Evolutionary conservation across 2,329 filamentous ascomycete species (phyloP).

Genomic region (Sporothrix euskadiensis): DNA sequence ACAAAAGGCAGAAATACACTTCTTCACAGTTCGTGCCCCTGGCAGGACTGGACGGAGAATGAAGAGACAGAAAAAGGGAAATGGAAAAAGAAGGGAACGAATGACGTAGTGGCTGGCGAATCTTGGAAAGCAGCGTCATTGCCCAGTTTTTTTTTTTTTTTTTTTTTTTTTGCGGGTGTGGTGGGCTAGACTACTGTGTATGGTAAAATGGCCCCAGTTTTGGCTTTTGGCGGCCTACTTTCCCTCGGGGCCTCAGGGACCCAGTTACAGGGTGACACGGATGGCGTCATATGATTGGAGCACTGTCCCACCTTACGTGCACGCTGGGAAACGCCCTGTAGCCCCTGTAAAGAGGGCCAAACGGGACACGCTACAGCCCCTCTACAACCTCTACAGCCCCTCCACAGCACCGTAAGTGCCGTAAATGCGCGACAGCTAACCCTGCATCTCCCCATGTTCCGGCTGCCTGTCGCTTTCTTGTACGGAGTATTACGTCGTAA

Average conservation of each 20-base stretch:
- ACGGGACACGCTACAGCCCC: background rate
- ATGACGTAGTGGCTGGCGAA: slow-evolving; percentile 21
- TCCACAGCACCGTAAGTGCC: no score
- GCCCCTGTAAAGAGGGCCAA: background rate
- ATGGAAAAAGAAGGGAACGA: background rate
- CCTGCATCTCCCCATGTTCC: background rate
- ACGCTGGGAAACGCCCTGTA: background rate
- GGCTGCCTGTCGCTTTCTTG: background rate
- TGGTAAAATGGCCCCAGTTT: background rate
- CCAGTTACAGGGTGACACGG: background rate
- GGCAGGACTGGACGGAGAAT: background rate
- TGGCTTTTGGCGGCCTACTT: background rate
- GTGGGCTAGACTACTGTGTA: background rate
- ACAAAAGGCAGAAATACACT: background rate
- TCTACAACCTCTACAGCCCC: background rate
- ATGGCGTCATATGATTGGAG: background rate
- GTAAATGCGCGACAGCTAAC: background rate
- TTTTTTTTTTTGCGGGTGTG: background rate
- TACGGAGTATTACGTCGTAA: background rate
- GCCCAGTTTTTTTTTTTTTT: slow-evolving; percentile 15
- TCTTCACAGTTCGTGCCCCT: background rate
- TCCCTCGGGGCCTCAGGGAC: background rate
- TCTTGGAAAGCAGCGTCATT: slow-evolving; percentile 22
- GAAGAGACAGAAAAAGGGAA: background rate
- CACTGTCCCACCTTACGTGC: background rate